Base-by-base conservation (phyloP, 108 stramenopile genomes). In the Skeletonema marinoi region DNA sequence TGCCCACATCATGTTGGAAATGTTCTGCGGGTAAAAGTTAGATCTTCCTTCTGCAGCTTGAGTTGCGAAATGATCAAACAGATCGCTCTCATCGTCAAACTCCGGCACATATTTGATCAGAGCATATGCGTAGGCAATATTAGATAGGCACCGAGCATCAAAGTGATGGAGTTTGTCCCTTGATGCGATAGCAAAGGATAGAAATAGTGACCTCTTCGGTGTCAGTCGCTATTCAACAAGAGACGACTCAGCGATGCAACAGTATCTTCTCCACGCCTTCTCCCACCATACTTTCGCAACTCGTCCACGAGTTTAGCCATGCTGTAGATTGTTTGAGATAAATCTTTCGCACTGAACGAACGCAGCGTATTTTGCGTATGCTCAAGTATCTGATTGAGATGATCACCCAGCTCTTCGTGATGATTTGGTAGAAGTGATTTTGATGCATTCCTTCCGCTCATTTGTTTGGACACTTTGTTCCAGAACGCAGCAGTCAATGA, bases 1-100 rank as follows among this genome's bases (percentile, higher is more conserved):
- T 6, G 70, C 70, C 70, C 70, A 71, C 3, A 71, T 31, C 31
- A 71, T 71, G 32, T 71, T 71, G 58, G 70, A 71, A 3, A 71
- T 31, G 4, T 35, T 32, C 32, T 63, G 62, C 21, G 36, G 6
- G 8, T 25, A 7, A 7, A 63, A 63, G 32, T 33, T 14, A 16
- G 32, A 4, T n/a, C 14, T n/a, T 16, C n/a, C n/a, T n/a, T n/a
- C n/a, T n/a, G 21, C n/a, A 6, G 62, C 70, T 51, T 56, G 50
- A 1, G 11, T 17, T 13, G 70, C 70, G 31, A 71, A 1, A 17
- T 29, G 30, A 51, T 71, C 70, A 56, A 56, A 71, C 5, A 60
- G 38, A 10, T 48, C 54, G 41, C 70, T 54, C 8, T 58, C 70
- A 60, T n/a, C n/a, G n/a, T n/a, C n/a, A n/a, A n/a, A n/a, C n/a